phyloP scores from a whole-genome alignment of 129 eudicot genomes.

The Artemisia argyi region DNA sequence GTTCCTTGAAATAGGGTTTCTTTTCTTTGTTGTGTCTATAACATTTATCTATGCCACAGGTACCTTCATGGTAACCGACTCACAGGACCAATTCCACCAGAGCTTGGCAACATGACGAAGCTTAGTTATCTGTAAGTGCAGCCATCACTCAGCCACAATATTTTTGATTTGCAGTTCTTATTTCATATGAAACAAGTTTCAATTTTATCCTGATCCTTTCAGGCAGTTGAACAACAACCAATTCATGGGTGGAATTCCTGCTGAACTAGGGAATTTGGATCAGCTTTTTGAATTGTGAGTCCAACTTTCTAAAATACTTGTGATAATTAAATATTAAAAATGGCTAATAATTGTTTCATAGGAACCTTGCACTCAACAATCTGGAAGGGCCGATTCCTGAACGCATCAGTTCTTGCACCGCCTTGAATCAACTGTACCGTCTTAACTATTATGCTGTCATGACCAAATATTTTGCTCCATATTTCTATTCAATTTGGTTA shows the following conservation, averaged over 20 bases:
- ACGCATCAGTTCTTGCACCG: constrained; percentile 76
- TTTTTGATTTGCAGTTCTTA: background rate
- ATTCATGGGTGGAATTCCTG: constrained; percentile 67
- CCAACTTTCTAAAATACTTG: background rate
- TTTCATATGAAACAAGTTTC: constrained; percentile 3
- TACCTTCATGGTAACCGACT: constrained; percentile 91
- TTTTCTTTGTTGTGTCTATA: background rate
- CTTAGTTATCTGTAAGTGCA: constrained; percentile 78
- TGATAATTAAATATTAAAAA: background rate
- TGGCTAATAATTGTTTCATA: constrained; percentile 15
- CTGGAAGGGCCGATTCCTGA: constrained; percentile 89
- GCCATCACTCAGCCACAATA: background rate
- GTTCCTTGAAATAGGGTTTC: background rate
- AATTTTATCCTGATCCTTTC: constrained; percentile 25
- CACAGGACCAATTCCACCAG: constrained; percentile 80
- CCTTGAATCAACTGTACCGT: constrained; percentile 78
- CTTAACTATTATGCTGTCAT: background rate
- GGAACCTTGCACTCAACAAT: constrained; percentile 80
- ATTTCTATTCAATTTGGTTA: background rate
- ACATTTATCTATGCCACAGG: constrained; percentile 30
- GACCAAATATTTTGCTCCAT: background rate
- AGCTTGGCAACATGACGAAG: constrained; percentile 89
- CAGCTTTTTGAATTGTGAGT: constrained; percentile 89
- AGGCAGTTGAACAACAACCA: constrained; percentile 88
- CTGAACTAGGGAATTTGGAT: constrained; percentile 81